Percentiles rank a stretch among this genome's conserved stretches.
Conservation (phyloP, 2,329 filamentous ascomycete genomes). For the Ophiostoma perfectum region DNA sequence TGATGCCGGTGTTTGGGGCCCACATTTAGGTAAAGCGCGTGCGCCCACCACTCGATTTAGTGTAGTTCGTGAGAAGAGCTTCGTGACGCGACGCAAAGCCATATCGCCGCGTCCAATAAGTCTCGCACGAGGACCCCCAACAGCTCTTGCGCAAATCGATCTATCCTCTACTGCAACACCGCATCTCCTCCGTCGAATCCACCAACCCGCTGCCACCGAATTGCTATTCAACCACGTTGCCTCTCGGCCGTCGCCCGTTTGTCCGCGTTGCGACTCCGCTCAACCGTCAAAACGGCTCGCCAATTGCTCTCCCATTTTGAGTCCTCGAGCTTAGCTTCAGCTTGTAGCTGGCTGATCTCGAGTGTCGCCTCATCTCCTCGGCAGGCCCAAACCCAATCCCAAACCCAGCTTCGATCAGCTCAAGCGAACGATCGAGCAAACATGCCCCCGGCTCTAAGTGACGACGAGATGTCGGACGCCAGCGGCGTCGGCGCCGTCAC, state of each 20-base stretch:
- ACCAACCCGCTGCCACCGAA: no score
- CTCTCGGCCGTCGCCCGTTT: no score
- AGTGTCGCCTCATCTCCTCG: background rate
- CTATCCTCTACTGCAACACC: no score
- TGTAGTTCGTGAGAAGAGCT: no score
- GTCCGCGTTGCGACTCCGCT: background rate
- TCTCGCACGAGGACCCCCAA: no score
- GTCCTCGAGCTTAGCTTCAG: background rate
- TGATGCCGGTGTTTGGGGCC: no score
- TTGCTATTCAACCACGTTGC: background rate
- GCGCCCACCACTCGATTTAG: no score
- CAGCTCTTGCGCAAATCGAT: no score
- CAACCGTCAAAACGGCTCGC: background rate
- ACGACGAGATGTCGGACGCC: constrained; percentile 38
- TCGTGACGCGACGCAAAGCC: no score
- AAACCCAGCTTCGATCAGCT: background rate
- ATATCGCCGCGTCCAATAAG: no score
- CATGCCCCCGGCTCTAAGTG: constrained; percentile 36
- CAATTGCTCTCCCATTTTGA: background rate
- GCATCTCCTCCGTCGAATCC: no score
- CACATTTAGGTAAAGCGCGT: no score
- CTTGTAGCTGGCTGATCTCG: background rate
- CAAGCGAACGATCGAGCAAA: background rate
- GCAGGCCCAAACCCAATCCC: background rate
- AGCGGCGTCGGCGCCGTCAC: constrained; percentile 29